Evolutionary conservation across 2,329 filamentous ascomycete species (phyloP), one percentile per base, ranked within the genome.

Genomic region (Verticillium albo-atrum): DNA sequence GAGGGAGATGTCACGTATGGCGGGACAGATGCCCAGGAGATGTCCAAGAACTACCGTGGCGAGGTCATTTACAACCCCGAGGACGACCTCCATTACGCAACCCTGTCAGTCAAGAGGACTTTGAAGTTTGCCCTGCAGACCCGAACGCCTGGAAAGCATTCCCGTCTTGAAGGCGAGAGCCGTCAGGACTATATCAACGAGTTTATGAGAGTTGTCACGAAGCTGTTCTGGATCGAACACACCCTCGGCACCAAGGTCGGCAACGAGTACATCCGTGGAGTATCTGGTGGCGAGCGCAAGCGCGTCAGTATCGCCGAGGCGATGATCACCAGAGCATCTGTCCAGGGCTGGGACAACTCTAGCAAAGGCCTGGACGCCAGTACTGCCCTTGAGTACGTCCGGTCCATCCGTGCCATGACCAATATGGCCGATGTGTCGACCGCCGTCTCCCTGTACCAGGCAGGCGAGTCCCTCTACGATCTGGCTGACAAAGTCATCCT

Each of bases 301-400:
- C 85, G 90, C 69, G 89, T 93, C 6, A 89, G 85, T 56, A 91
- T 92, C 64, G 89, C 87, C 7, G 89, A 92, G 72, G 88, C 87
- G 6, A 84, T 89, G 60, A 80, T 82, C 10, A 78, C 77, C 1
- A 73, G 79, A n/a, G 83, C 85, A 2, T 86, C 81, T 50, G 77
- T 84, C 2, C 87, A 90, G 70, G 89, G 87, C 61, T 92, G 89
- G 89, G 90, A 88, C 64, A 90, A 90, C 61, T 85, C 82, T 3
- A 90, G 86, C 0, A 78, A 80, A 60, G 88, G 88, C 1, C 74
- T 90, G 2, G 88, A 90, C 66, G 82, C 84, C 15, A 84, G 82
- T 34, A 90, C 85, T 0, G 88, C 88, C 1, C 70, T 89, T 10
- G 85, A 89, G 64, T 90, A 88, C 60, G 84, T 87, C 9, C 81